Percentiles rank a stretch among this genome's conserved stretches.
Evolutionary conservation across 2,329 filamentous ascomycete genomes (phyloP).

Genomic region (Parastagonospora avenae): DNA sequence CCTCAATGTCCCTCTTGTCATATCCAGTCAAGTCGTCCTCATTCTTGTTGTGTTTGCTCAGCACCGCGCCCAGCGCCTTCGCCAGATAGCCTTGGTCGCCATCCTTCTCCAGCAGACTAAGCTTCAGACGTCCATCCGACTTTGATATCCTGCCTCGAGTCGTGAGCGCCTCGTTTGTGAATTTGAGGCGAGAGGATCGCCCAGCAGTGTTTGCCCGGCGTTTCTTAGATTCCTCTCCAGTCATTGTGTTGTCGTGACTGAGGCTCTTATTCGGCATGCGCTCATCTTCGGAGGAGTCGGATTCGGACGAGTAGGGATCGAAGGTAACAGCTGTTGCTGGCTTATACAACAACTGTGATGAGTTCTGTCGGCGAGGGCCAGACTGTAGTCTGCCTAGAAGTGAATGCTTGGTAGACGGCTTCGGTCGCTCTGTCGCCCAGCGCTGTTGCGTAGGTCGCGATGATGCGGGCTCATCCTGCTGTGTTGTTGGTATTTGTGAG

Average conservation of each 20-base stretch:
- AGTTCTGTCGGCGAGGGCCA: slow-evolving; percentile 11
- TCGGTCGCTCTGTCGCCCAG: slow-evolving; percentile 39
- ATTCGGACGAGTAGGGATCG: slow-evolving; percentile 35
- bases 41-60: slow-evolving; percentile 60
- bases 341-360: slow-evolving; percentile 16
- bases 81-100: slow-evolving; percentile 73
- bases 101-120: slow-evolving; percentile 71
- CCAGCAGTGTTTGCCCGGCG: slow-evolving; percentile 14
- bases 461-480: slow-evolving; percentile 6
- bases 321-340: slow-evolving; percentile 33
- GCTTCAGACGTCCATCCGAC: slow-evolving; percentile 71
- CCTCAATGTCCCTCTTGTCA: slow-evolving; percentile 8
- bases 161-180: slow-evolving; percentile 68
- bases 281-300: slow-evolving; percentile 36
- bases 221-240: slow-evolving; percentile 8
- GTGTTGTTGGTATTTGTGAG: neutral
- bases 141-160: slow-evolving; percentile 70
- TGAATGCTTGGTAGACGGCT: slow-evolving; percentile 25
- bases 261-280: slow-evolving; percentile 18
- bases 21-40: slow-evolving; percentile 38
- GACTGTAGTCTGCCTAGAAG: slow-evolving; percentile 26
- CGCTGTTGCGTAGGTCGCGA: slow-evolving; percentile 30
- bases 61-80: slow-evolving; percentile 70
- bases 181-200: slow-evolving; percentile 60
- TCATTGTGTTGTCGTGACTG: slow-evolving; percentile 15